Conservation (phyloP, 352 stramenopile genomes). For the Lagenidium giganteum region DNA sequence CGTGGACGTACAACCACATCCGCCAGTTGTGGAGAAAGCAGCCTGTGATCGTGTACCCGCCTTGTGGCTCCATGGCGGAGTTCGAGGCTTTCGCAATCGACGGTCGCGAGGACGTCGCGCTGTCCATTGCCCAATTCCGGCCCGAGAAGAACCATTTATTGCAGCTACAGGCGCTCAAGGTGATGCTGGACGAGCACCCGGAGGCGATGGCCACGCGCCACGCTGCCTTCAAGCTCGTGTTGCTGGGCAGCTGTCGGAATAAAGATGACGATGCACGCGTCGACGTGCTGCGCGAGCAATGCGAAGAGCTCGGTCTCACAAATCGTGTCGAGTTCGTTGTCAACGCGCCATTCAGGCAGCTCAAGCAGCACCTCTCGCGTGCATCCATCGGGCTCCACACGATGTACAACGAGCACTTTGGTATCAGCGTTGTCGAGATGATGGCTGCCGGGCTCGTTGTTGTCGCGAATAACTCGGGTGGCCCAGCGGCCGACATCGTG, state of each 20-base stretch:
- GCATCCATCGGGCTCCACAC: constrained; percentile 96
- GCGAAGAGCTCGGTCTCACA: constrained; percentile 65
- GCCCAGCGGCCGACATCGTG: constrained; percentile 93
- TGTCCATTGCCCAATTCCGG: constrained; percentile 98
- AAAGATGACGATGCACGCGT: constrained; percentile 90
- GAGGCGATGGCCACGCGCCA: constrained; percentile 33
- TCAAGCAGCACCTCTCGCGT: constrained; percentile 85
- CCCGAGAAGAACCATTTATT: constrained; percentile 98
- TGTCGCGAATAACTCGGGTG: constrained; percentile 97
- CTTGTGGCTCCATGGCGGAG: constrained; percentile 88
- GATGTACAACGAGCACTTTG: constrained; percentile 99
- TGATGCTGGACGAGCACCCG: constrained; percentile 28
- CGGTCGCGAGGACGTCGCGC: constrained; percentile 66
- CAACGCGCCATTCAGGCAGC: constrained; percentile 91
- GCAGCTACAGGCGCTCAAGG: constrained; percentile 89
- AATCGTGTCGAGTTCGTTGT: constrained; percentile 92
- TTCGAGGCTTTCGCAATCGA: constrained; percentile 64
- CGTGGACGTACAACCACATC: constrained; percentile 97
- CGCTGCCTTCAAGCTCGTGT: constrained; percentile 86
- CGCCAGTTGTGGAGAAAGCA: constrained; percentile 85
- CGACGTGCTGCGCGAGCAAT: constrained; percentile 75
- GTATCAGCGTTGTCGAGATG: constrained; percentile 99
- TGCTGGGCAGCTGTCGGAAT: constrained; percentile 96
- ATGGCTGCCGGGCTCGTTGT: constrained; percentile 96
- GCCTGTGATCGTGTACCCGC: constrained; percentile 91